Conservation (phyloP, 805 yeast genomes). For the Starmerella stigmatis region DNA sequence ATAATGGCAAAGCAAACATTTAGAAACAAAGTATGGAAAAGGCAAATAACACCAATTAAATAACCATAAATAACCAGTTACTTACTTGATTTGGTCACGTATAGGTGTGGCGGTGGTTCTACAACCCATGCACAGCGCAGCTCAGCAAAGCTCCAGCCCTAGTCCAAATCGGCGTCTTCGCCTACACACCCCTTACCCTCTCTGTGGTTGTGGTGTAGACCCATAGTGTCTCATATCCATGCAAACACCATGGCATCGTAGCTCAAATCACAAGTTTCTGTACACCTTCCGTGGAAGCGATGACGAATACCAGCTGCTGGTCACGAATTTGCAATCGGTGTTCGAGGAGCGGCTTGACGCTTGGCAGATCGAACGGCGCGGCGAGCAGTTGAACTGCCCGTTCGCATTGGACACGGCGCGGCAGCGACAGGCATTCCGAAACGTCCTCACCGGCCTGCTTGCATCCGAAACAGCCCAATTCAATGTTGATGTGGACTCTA, state of each 20-base stretch:
- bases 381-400: constrained; percentile 7
- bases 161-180: too few species aligned
- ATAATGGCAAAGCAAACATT: too few species aligned
- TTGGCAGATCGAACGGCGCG: constrained; percentile 6
- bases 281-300: not conserved
- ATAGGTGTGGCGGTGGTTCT: too few species aligned
- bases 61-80: too few species aligned
- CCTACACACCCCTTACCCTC: not conserved
- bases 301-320: constrained; percentile 4
- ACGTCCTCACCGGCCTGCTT: not conserved
- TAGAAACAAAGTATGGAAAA: too few species aligned
- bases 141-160: too few species aligned
- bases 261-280: not conserved
- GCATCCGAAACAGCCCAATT: not conserved
- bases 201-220: not conserved
- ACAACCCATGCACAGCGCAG: too few species aligned
- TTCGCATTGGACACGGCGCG: constrained; percentile 9
- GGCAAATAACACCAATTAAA: too few species aligned
- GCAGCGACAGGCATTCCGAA: constrained; percentile 4
- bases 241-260: constrained; percentile 9
- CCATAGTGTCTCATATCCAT: not conserved
- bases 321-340: constrained; percentile 7
- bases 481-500: not conserved
- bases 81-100: too few species aligned
- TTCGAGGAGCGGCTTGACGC: constrained; percentile 5